These are phyloP conservation scores for Marasmius oreades DNA, from an alignment of 1,284 basidiomycete genomes.

Conservation along the genomic window DNA sequence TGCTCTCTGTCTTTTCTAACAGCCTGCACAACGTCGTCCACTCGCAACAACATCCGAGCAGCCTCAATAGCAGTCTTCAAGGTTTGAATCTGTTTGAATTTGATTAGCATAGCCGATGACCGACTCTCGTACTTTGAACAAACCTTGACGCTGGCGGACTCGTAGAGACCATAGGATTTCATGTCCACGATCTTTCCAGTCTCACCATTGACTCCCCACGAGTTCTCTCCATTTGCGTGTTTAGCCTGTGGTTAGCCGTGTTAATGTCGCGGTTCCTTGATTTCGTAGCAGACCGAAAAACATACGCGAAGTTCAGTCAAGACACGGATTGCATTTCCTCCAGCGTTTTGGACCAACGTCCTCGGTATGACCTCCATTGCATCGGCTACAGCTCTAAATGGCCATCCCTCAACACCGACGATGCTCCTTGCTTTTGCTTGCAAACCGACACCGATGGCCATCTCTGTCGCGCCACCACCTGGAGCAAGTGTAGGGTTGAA, in stretches of 20 bases:
- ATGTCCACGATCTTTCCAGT: conserved; percentile 95
- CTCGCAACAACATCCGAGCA: conserved; percentile 87
- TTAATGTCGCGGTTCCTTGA: conserved; percentile 1
- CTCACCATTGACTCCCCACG: conserved; percentile 94
- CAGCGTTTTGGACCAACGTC: conserved; percentile 93
- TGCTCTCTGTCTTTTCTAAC: conserved; percentile 66
- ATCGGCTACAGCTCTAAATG: conserved; percentile 90
- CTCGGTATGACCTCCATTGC: conserved; percentile 98
- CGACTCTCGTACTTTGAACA: conserved; percentile 4
- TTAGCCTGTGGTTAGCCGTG: conserved; percentile 64
- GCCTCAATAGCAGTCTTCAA: conserved; percentile 97
- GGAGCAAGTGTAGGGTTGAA: conserved; percentile 93
- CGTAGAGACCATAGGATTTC: conserved; percentile 91
- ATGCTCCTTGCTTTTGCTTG: conserved; percentile 77
- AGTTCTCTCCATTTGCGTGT: conserved; percentile 87
- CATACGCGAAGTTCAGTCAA: conserved; percentile 85
- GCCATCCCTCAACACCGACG: conserved; percentile 87
- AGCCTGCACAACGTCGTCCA: conserved; percentile 94
- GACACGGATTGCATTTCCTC: conserved; percentile 91
- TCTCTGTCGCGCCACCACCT: conserved; percentile 96
- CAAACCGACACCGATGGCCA: conserved; percentile 92
- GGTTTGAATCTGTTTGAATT: conserved; percentile 72
- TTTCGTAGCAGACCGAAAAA: conserved; percentile 17
- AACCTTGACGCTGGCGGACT: conserved; percentile 94
- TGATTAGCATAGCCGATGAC: background rate